Base-by-base conservation (phyloP, 768 basidiomycete species). In the Crassisporium funariophilum region DNA sequence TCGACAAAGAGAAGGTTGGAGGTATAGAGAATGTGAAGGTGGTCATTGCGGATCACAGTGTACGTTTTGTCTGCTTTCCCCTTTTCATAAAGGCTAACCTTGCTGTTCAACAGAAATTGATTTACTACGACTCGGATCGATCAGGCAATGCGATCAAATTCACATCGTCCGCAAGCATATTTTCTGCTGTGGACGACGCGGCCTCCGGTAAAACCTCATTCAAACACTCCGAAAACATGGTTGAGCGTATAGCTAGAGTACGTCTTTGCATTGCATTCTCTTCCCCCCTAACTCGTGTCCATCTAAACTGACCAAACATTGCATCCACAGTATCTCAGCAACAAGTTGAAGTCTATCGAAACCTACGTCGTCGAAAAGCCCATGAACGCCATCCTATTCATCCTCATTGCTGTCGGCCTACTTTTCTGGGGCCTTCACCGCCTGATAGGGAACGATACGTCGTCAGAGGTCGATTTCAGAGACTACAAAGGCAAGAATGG, bases 41-140 rank as follows among this genome's bases (percentile, higher is more conserved):
- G 17, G 75, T 95, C n/a, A 78, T 97, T 46, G 78, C 87, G 2
- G 88, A 95, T 64, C 92, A 95, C 51, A 70, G 77, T 60, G 91
- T 91, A 52, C 44, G 82, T 67, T 25, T 11, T 24, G 13, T 38
- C 15, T 31, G 41, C 47, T 22, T 11, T 9, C 45, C 22, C 39
- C 15, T 34, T 50, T 31, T 52, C 23, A 19, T 35, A 36, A 46
- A 38, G 50, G 34, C 31, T 34, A 24, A 35, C 21, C 12, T 38
- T 4, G 23, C 29, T 46, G 21, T 12, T 9, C 15, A 25, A 13
- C 58, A 93, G 91, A 72, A 71, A 25, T 64, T 91, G 44, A 59
- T 91, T 25, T 97, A 95, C 59, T 94, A 87, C 57, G 81, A 93
- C 57, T 64, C 65, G 15, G 91, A 91, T 48, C 68, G 74, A 12